Base-by-base conservation (phyloP, 805 yeast species). In the Debaryomyces hansenii region DNA sequence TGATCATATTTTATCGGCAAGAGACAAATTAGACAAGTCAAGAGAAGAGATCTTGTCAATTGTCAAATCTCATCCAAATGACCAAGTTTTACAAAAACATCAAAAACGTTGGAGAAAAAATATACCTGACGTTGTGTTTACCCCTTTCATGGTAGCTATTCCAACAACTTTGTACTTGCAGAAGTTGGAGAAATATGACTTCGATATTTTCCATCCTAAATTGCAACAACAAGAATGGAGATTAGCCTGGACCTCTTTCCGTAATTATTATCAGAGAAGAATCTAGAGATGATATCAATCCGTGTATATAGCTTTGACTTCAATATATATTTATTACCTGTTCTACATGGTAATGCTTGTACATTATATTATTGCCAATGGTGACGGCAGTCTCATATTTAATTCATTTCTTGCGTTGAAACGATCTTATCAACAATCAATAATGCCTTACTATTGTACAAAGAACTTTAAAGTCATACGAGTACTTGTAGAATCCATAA, bases 1-100 rank as follows among this genome's bases (percentile, higher is more conserved):
- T 64, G 96, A 88, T 60, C 96, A 88, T 62, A 58, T 89, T 2
- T 61, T 88, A 4, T 71, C 90, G 0, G 90, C 94, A 1, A 70
- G 86, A 41, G 62, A 69, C n/a, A 80, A 85, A 53, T 60, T 85
- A 20, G 49, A 54, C 1, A 59, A 69, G 28, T 61, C 78, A 11
- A 68, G 66, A 44, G 50, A 48, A 3, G 73, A 69, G 14, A 71
- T 80, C n/a, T 51, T 53, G 0, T 52, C 60, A 1, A 53, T 68
- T 1, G 62, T 74, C 4, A 42, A 42, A 4, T 52, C 47, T 16
- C 48, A 63, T 31, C 52, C 56, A 0, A 44, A 60, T 15, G 71
- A 55, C 54, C 62, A 58, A 33, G 59, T 58, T 50, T 64, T 60
- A 6, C 54, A 55, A 34, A 51, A 37, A 28, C 54, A 63, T 38